Evolutionary conservation across 306 rosid species (phyloP), one percentile per base, ranked within the genome.

Genomic region (cucumber (Cucumis sativus)): DNA sequence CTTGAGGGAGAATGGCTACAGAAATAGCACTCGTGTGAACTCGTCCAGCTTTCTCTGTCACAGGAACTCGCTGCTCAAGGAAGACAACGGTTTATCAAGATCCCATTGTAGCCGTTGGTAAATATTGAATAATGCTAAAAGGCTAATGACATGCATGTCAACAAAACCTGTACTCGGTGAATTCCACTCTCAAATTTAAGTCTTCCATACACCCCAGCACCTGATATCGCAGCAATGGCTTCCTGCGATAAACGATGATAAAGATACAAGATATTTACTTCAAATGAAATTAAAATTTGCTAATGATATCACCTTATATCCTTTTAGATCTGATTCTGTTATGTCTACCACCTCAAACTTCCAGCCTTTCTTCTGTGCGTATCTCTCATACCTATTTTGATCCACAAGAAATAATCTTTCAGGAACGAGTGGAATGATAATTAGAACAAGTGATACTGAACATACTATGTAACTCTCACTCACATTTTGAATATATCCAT

Each of bases 141-240:
- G 54, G 64, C 20, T n/a, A 15, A 28, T 51, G 65, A 40, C 57
- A 80, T 37, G 79, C 80, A 84, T 40, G 49, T 60, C 17, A 56
- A 74, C 70, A 68, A 81, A 75, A 94, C 98, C 98, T 94, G 98
- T 10, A 91, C 98, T 81, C 98, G 86, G 85, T 93, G 98, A 68
- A 93, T 83, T 78, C 98, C 98, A 80, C 96, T 93, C 87, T 93
- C 97, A 90, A 91, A 93, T 87, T 93, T 93, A 40, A 93, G 96
- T 75, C 88, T 93, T 70, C 98, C 96, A 61, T 87, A 93, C 77
- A 86, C 97, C 78, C 86, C 87, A 33, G 35, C 84, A 76, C 98
- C 96, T 73, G 90, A 89, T 79, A 93, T 91, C 63, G 98, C 88
- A 25, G 93, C 97, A 83, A 91, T 85, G 45, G 98, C 97, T 84